A percentile compares a stretch with the other conserved stretches of the same genome.
Conservation (phyloP, 1,284 basidiomycete genomes). For the Moniliophthora roreri region DNA sequence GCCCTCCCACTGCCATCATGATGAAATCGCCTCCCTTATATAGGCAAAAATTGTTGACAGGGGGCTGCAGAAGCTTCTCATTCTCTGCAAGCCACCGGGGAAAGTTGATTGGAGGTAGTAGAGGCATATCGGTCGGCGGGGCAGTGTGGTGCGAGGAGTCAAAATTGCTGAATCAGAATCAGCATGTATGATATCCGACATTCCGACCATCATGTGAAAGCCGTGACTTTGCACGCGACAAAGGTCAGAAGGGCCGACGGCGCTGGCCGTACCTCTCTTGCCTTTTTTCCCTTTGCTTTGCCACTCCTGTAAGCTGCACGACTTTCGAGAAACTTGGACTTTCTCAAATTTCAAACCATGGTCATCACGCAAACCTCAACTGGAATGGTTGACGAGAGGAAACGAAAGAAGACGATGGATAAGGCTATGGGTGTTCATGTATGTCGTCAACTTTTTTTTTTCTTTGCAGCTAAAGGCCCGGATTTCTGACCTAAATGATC, state of each 20-base stretch:
- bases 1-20: slow-evolving; percentile 92
- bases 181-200: not conserved
- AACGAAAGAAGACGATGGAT: slow-evolving; percentile 52
- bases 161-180: slow-evolving; percentile 2
- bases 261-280: too few species aligned
- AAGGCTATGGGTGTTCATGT: slow-evolving; percentile 66
- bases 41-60: slow-evolving; percentile 89
- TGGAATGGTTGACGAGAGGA: slow-evolving; percentile 33
- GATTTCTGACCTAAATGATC: slow-evolving; percentile 3
- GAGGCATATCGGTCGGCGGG: slow-evolving; percentile 45
- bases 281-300: too few species aligned
- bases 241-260: too few species aligned
- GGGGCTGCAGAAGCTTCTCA: slow-evolving; percentile 76
- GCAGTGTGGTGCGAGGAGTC: slow-evolving; percentile 4
- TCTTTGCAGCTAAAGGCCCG: not conserved
- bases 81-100: slow-evolving; percentile 85
- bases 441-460: slow-evolving; percentile 21
- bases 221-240: not conserved
- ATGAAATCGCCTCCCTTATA: slow-evolving; percentile 85
- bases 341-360: not conserved
- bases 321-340: too few species aligned
- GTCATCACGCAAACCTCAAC: not conserved
- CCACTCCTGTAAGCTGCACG: too few species aligned
- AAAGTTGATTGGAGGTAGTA: slow-evolving; percentile 78
- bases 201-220: not conserved